Evolutionary conservation across 1,139 yeast genomes (phyloP).

Genomic region (Yamadazyma dendronema): DNA sequence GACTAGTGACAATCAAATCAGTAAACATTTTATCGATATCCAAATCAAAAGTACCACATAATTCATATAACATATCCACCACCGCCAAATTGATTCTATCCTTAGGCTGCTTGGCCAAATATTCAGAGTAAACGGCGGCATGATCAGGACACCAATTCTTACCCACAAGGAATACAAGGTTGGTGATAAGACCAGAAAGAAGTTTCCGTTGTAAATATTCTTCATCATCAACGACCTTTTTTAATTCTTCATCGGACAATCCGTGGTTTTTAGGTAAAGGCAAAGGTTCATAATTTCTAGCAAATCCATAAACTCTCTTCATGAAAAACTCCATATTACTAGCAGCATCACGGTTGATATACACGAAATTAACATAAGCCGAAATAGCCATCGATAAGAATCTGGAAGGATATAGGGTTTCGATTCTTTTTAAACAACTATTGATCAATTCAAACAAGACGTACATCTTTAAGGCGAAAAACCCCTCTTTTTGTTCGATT

Average conservation of each 20-base stretch:
- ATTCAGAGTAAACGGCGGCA: slow-evolving; percentile 9
- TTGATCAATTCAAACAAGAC: slow-evolving; percentile 60
- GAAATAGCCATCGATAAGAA: slow-evolving; percentile 67
- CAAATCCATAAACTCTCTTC: slow-evolving; percentile 62
- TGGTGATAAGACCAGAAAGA: slow-evolving; percentile 41
- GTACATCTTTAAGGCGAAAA: slow-evolving; percentile 59
- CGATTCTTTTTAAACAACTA: slow-evolving; percentile 51
- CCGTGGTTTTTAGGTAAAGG: slow-evolving; percentile 35
- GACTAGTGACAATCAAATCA: slow-evolving; percentile 27
- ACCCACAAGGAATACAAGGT: slow-evolving; percentile 42
- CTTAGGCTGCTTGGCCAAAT: slow-evolving; percentile 12
- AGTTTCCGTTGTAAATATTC: slow-evolving; percentile 48
- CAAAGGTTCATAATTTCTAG: slow-evolving; percentile 60
- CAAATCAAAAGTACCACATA: slow-evolving; percentile 63
- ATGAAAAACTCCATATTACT: slow-evolving; percentile 43
- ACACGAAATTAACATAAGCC: slow-evolving; percentile 50
- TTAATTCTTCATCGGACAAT: slow-evolving; percentile 36
- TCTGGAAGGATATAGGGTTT: slow-evolving; percentile 72
- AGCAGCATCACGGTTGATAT: slow-evolving; percentile 30
- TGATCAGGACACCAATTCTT: slow-evolving; percentile 17
- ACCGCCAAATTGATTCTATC: slow-evolving; percentile 14
- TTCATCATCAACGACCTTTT: slow-evolving; percentile 49
- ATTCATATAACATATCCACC: slow-evolving; percentile 47
- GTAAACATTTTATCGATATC: slow-evolving; percentile 45
- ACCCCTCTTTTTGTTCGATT: slow-evolving; percentile 25